Base-by-base conservation (phyloP, 352 stramenopile genomes). In the Pythium oligandrum region DNA sequence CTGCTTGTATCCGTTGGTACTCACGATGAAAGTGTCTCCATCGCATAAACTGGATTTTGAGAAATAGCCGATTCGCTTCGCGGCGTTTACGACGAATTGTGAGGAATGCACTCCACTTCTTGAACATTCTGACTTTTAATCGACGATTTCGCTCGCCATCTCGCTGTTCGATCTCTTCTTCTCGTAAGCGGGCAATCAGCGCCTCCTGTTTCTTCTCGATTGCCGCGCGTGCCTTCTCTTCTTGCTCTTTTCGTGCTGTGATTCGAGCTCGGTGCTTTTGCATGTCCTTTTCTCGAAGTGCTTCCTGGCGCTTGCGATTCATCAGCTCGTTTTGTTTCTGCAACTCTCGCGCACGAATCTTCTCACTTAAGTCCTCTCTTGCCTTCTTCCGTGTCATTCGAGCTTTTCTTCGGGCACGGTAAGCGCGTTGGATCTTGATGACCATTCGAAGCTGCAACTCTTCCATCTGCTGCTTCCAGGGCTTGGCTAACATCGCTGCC, bases 381-480 rank as follows among this genome's bases (percentile, higher is more conserved):
- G 80, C 78, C 10, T 83, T 56, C 3, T 71, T 46, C 47, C 88
- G 83, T 0, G 67, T 72, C 26, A 78, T 55, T 7, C 61, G 61
- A 1, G 72, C 54, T 40, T 63, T 51, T 12, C 61, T 65, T 35
- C 80, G 67, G 26, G 71, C 63, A 38, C 83, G 71, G 58, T 87
- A 91, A 1, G 76, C 70, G 4, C 76, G 76, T 64, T 93, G 83
- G 44, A 93, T 86, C 9, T 72, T 75, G 12, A 90, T 72, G 1
- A 82, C 64, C 77, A 89, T 89, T 6, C 73, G 78, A 2, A 86
- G 40, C 40, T 79, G 53, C 6, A 90, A 55, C 11, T 84, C 78
- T 31, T 90, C 70, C 63, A 90, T 74, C 51, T 93, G 80, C 55
- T 83, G 58, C 45, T 86, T 69, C 83, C 83, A 93, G 0, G 78